Evolutionary conservation across 1,284 basidiomycete species (phyloP).

Genomic region (Ustilago tritici): DNA sequence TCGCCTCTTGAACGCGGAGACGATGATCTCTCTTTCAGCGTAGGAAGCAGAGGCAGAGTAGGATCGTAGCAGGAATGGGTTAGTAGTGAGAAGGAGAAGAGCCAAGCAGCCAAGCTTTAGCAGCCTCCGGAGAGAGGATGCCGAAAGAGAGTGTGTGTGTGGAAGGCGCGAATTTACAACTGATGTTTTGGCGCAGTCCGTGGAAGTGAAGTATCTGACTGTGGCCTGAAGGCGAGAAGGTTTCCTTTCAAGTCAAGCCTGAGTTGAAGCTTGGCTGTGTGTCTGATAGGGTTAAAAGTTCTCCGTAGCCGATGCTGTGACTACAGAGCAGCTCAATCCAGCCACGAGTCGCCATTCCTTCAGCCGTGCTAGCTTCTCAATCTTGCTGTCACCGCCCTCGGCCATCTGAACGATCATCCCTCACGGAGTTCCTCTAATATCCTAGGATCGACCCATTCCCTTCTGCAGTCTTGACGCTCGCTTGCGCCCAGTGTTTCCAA

Average conservation of each 20-base stretch:
- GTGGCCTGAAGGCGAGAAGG: background rate
- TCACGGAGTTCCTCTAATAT: background rate
- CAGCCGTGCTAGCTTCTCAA: background rate
- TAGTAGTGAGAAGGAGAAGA: background rate
- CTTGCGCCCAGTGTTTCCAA: background rate
- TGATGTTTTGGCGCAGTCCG: conserved; percentile 1
- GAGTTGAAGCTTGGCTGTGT: background rate
- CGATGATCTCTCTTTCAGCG: too few species aligned
- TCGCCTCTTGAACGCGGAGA: too few species aligned
- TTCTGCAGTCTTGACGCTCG: background rate
- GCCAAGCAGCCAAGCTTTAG: background rate
- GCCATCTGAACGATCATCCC: background rate
- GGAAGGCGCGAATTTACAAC: background rate
- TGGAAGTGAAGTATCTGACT: background rate
- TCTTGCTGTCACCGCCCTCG: background rate
- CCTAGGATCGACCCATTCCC: background rate
- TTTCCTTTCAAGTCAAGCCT: background rate
- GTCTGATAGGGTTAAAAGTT: background rate
- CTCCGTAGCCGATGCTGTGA: conserved; percentile 1
- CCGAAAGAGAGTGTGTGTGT: background rate
- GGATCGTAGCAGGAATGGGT: too few species aligned
- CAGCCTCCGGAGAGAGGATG: background rate
- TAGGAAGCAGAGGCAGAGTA: too few species aligned
- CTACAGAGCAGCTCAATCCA: background rate
- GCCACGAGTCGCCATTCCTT: background rate